These are phyloP conservation scores for Apiotrichum porosum DNA, from an alignment of 1,284 basidiomycete species.

Conservation along the genomic window DNA sequence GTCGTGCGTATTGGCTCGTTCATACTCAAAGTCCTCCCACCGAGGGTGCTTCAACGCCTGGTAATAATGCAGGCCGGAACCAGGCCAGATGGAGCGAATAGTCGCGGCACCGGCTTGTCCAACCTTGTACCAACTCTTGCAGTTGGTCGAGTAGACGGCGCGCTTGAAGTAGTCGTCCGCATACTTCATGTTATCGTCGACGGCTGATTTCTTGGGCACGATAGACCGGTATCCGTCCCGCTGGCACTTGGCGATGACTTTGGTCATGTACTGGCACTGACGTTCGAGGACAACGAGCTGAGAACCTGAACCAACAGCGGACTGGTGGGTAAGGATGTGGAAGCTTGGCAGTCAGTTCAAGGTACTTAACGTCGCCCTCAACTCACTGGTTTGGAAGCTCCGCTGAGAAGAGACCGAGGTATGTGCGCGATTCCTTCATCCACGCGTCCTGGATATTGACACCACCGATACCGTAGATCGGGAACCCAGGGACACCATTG, in stretches of 20 bases:
- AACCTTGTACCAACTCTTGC: slow-evolving; percentile 28
- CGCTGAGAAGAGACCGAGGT: slow-evolving; percentile 30
- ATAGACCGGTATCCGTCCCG: slow-evolving; percentile 14
- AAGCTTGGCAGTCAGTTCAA: neutral
- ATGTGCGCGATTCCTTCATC: slow-evolving; percentile 25
- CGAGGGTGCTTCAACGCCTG: slow-evolving; percentile 26
- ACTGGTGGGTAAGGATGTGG: slow-evolving; percentile 6
- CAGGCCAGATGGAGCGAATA: slow-evolving; percentile 23
- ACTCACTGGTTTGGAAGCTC: slow-evolving; percentile 32
- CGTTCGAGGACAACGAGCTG: slow-evolving; percentile 19
- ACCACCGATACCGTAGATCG: slow-evolving; percentile 20
- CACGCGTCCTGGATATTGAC: slow-evolving; percentile 33
- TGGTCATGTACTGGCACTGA: slow-evolving; percentile 19
- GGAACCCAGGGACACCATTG: slow-evolving; percentile 29
- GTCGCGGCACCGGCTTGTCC: slow-evolving; percentile 11
- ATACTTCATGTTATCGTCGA: slow-evolving; percentile 33
- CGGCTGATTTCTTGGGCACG: slow-evolving; percentile 23
- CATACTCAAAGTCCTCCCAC: slow-evolving; percentile 36
- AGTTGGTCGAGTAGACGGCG: slow-evolving; percentile 26
- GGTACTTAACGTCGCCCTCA: too few relatives aligned
- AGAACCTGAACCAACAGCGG: slow-evolving; percentile 3
- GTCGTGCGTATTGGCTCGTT: neutral
- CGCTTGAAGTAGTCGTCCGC: slow-evolving; percentile 25
- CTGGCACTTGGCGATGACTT: slow-evolving; percentile 10
- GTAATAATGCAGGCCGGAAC: slow-evolving; percentile 19